Percentiles rank a stretch among this genome's conserved stretches.
Evolutionary conservation across 768 basidiomycete genomes (phyloP).

Genomic region (Paxillus rubicundulus): DNA sequence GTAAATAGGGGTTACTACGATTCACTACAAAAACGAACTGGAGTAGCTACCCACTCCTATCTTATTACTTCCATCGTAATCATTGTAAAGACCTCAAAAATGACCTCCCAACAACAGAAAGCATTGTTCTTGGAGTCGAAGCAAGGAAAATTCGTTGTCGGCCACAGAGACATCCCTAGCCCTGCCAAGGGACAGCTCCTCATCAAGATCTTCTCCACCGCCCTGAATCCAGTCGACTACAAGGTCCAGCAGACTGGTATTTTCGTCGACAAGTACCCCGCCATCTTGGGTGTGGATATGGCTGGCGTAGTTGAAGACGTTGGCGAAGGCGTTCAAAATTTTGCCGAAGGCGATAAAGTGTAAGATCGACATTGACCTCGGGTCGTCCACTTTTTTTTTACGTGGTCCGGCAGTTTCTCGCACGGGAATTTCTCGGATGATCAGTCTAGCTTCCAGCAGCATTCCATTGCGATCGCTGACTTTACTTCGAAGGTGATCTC

Average conservation of each 20-base stretch:
- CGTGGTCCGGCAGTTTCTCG: constrained; percentile 9
- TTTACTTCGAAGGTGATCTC: constrained; percentile 36
- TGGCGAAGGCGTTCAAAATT: constrained; percentile 35
- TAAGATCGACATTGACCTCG: constrained; percentile 14
- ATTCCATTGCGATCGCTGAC: constrained; percentile 31
- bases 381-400: neutral
- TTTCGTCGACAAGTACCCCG: constrained; percentile 35
- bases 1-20: constrained; percentile 27
- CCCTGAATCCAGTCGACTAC: constrained; percentile 49
- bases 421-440: constrained; percentile 34
- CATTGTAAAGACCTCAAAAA: neutral
- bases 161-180: constrained; percentile 23
- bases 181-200: constrained; percentile 42
- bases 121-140: constrained; percentile 27
- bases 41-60: constrained; percentile 4
- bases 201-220: constrained; percentile 38
- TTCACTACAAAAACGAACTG: constrained; percentile 12
- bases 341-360: constrained; percentile 42
- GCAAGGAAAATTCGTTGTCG: constrained; percentile 31
- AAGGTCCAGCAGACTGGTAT: constrained; percentile 32
- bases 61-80: constrained; percentile 1
- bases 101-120: constrained; percentile 28
- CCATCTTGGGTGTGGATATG: constrained; percentile 34
- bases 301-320: constrained; percentile 40
- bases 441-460: constrained; percentile 39